A percentile compares a stretch with the other conserved stretches of the same genome.
Conservation (phyloP, 495 filamentous ascomycete species). For the Parathielavia hyrcaniae region DNA sequence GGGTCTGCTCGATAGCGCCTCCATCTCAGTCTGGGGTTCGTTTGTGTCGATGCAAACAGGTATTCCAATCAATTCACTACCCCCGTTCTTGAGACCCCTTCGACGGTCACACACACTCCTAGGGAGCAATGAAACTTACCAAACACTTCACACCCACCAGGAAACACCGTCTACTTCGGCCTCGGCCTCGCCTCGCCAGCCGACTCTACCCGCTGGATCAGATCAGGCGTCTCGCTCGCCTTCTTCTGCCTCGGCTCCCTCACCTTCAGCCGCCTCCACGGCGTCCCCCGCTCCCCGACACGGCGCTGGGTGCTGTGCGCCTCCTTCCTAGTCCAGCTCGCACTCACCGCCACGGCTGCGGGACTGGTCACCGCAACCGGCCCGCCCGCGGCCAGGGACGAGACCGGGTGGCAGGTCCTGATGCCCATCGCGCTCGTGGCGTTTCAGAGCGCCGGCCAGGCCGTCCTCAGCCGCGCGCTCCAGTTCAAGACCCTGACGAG, state of each 20-base stretch:
- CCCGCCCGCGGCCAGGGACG: conserved; percentile 33
- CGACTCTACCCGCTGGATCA: conserved; percentile 55
- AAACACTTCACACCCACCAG: conserved; percentile 19
- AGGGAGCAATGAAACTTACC: neutral
- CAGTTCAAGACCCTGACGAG: conserved; percentile 56
- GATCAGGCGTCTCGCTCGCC: conserved; percentile 56
- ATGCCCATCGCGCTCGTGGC: conserved; percentile 58
- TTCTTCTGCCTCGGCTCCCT: conserved; percentile 63
- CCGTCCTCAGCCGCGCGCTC: conserved; percentile 60
- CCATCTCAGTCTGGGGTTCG: conserved; percentile 66
- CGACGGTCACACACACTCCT: neutral
- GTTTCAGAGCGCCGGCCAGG: conserved; percentile 66
- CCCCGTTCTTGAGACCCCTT: neutral
- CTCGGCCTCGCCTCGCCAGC: conserved; percentile 55
- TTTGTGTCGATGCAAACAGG: conserved; percentile 79
- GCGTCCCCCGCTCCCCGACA: conserved; percentile 46
- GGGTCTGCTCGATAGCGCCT: conserved; percentile 64
- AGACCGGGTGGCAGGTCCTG: conserved; percentile 51
- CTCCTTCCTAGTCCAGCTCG: conserved; percentile 53
- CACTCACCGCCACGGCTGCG: conserved; percentile 52
- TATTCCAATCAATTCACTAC: conserved; percentile 5
- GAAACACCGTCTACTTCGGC: conserved; percentile 68
- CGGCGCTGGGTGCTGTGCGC: conserved; percentile 57
- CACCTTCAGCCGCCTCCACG: conserved; percentile 58
- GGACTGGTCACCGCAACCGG: conserved; percentile 48